phyloP scores from a whole-genome alignment of 2,329 filamentous ascomycete genomes.

The Colletotrichum plurivorum region DNA sequence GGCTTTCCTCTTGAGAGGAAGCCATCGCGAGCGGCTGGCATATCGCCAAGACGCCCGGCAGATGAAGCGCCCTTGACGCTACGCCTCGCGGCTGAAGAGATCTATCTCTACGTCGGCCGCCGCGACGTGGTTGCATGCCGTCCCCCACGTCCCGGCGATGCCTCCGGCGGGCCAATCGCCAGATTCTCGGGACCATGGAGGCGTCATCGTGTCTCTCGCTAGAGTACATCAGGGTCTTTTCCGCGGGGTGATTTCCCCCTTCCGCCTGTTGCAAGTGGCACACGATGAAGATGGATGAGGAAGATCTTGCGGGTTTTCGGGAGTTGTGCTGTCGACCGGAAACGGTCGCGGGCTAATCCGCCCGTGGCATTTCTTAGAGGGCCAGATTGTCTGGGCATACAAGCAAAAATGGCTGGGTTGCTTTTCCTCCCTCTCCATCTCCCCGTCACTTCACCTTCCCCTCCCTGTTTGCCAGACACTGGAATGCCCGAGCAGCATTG shows the following conservation, averaged over 20 bases:
- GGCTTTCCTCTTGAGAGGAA: no score
- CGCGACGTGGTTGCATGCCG: not conserved
- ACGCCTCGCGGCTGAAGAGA: not conserved
- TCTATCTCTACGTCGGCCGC: not conserved
- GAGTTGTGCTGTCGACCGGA: not conserved
- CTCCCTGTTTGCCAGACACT: not conserved
- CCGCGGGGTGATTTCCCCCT: no score
- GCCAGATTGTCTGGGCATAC: not conserved
- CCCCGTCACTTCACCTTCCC: not conserved
- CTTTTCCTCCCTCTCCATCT: not conserved
- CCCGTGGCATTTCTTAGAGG: not conserved
- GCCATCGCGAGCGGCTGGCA: no score
- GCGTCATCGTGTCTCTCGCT: conserved; percentile 14
- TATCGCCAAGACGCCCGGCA: no score
- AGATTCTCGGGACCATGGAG: not conserved
- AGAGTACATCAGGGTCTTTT: not conserved
- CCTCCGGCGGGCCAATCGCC: not conserved
- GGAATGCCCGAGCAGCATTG: not conserved
- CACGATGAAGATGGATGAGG: no score
- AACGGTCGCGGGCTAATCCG: not conserved
- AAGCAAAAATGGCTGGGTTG: not conserved
- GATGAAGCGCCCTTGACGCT: no score
- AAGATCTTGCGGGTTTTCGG: not conserved
- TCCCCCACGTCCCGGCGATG: not conserved
- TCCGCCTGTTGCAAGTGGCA: no score